Conservation (phyloP, 108 stramenopile genomes). For the Skeletonema costatum region DNA sequence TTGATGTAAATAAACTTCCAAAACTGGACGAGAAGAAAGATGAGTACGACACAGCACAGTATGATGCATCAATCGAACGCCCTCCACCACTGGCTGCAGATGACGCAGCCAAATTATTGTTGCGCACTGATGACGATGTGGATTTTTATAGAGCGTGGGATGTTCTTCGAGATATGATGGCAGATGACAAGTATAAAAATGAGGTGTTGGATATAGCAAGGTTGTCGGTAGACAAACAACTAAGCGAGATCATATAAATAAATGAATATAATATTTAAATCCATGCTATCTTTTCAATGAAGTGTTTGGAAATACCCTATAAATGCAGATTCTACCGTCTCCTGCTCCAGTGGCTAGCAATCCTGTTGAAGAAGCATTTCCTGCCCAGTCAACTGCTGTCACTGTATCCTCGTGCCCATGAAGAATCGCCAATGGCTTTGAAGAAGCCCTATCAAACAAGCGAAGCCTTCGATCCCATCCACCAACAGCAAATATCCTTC, state of each 20-base stretch:
- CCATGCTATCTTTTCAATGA: background rate
- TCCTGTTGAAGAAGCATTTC: slow-evolving; percentile 57
- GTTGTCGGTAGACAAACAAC: background rate
- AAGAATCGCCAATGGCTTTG: slow-evolving; percentile 66
- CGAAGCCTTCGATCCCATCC: slow-evolving; percentile 86
- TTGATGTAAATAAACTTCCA: slow-evolving; percentile 55
- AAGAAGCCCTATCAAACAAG: slow-evolving; percentile 60
- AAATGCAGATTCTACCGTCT: slow-evolving; percentile 66
- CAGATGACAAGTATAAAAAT: slow-evolving; percentile 56
- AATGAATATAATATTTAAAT: background rate
- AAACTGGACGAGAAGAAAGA: slow-evolving; percentile 21
- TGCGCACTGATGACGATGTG: slow-evolving; percentile 73
- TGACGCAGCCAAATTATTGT: slow-evolving; percentile 59
- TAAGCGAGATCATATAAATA: background rate
- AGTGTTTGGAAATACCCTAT: slow-evolving; percentile 50
- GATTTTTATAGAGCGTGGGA: slow-evolving; percentile 69
- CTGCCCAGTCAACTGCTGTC: slow-evolving; percentile 79
- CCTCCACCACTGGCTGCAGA: slow-evolving; percentile 33
- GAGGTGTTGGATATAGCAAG: slow-evolving; percentile 34
- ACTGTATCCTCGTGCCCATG: slow-evolving; percentile 64
- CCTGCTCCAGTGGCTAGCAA: slow-evolving; percentile 70
- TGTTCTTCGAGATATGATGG: slow-evolving; percentile 72
- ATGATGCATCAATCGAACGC: slow-evolving; percentile 43
- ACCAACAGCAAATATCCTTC: slow-evolving; percentile 78
- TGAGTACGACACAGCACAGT: slow-evolving; percentile 70